These are phyloP conservation scores for Colletotrichum eleusines DNA, from an alignment of 2,329 filamentous ascomycete genomes.

Conservation along the genomic window DNA sequence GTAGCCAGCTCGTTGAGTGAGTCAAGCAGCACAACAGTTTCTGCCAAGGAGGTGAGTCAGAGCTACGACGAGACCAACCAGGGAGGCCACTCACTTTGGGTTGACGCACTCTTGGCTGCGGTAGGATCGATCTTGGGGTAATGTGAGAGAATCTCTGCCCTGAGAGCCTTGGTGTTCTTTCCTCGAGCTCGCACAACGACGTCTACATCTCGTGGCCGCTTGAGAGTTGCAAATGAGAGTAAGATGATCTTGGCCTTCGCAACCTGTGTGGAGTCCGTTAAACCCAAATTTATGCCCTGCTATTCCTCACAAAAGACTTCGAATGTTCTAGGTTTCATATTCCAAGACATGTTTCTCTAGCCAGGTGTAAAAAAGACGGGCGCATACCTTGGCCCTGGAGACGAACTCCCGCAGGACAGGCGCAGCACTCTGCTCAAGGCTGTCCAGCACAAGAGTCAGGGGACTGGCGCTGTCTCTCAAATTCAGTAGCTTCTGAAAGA, in stretches of 20 bases:
- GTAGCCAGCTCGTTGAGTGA: constrained; percentile 76
- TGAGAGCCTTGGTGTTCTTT: constrained; percentile 68
- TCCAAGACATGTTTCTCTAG: neutral
- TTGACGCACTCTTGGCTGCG: constrained; percentile 49
- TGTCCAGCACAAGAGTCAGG: constrained; percentile 88
- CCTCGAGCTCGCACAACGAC: constrained; percentile 74
- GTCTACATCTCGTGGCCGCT: constrained; percentile 73
- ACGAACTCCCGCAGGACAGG: constrained; percentile 81
- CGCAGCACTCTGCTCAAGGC: constrained; percentile 81
- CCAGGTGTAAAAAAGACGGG: neutral
- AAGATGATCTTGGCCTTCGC: constrained; percentile 79
- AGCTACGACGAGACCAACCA: neutral
- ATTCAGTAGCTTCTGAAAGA: constrained; percentile 85
- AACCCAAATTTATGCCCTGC: too few relatives aligned
- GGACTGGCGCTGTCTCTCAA: constrained; percentile 85
- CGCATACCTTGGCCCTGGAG: constrained; percentile 73
- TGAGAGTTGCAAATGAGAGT: constrained; percentile 81
- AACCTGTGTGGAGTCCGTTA: constrained; percentile 54
- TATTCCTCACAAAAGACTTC: neutral
- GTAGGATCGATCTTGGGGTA: constrained; percentile 56
- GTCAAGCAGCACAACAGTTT: constrained; percentile 83
- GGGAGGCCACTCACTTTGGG: constrained; percentile 56
- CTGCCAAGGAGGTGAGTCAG: constrained; percentile 55
- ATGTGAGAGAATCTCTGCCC: constrained; percentile 69
- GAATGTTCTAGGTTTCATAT: neutral